Evolutionary conservation across 768 basidiomycete species (phyloP), one percentile per base, ranked within the genome.

Genomic region (Tulasnella sp.): DNA sequence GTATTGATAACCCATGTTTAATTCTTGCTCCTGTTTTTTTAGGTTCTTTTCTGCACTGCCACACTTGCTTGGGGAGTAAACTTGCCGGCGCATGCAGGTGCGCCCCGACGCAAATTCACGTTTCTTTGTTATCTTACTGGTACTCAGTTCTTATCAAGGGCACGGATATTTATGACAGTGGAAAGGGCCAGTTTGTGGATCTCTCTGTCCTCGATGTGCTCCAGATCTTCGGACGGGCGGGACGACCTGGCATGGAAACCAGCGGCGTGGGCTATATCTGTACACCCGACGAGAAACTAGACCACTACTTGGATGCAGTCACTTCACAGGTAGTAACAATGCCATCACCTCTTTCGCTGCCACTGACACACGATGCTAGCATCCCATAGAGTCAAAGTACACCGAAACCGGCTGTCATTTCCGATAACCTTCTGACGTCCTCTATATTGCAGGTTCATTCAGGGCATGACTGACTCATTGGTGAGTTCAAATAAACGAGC

Each of bases 51-150:
- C 85, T 99, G 98, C 87, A 99, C 98, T 2, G 95, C 98, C 7
- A 99, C 98, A 2, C 88, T 99, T 62, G 98, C 98, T 6, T 99
- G 98, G 98, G 98, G 98, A 86, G 98, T 99, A 82, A 99, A 99
- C 85, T 87, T 99, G 81, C 98, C 98, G 44, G 98, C 98, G 21
- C 97, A 99, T 86, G 98, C 98, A 79, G 95, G 94, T 94, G 86
- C 78, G 68, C 71, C 81, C 39, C 81, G 52, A 21, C 27, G 10
- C 71, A 21, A 1, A 77, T 44, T 76, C 9, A 19, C 27, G 71
- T 46, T 31, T 38, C 79, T 31, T 34, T 44, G 10, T n/a, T 78
- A 62, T 68, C 80, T 44, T 21, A 80, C 42, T 46, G 14, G 44
- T 52, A 77, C 40, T 0, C 68, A 94, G 97, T 98, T 77, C 86